Evolutionary conservation across 2,329 filamentous ascomycete species (phyloP), one percentile per base, ranked within the genome.

Genomic region (Hypoxylon sp.): DNA sequence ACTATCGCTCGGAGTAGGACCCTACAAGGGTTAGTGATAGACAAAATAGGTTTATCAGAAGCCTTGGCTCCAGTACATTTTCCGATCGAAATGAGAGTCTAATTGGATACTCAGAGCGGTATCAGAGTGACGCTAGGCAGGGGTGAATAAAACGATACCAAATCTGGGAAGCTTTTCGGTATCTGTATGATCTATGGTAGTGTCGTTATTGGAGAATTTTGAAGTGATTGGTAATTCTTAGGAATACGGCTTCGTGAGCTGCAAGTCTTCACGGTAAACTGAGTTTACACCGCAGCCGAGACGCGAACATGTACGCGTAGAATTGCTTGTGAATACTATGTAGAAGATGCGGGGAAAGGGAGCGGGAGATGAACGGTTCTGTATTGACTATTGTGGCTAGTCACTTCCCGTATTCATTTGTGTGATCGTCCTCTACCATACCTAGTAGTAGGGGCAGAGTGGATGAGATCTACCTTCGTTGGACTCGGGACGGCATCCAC

Each of bases 341-440:
- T n/a, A 2, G 38, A 7, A 10, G 17, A 43, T 43, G 17, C 17
- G 38, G 38, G 38, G 36, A 17, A 41, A n/a, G 36, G 36, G 5
- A n/a, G n/a, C 14, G 14, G 36, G 36, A 41, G 36, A 41, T 41
- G 36, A 41, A 19, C 36, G 36, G 36, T 41, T 41, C n/a, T 41
- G 36, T 41, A 41, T 17, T 43, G 38, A 19, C 38, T 19, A 19
- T 17, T 43, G 9, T 5, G 4, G 38, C 19, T 43, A 43, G 17
- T 21, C 2, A 41, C 38, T 17, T 17, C 10, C 6, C 7, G n/a
- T 41, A 43, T 2, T 11, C 17, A 11, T 9, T 43, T 21, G 9
- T 17, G 17, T 17, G 17, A 43, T 19, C 7, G 17, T n/a, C 36
- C n/a, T 41, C n/a, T 41, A 17, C n/a, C n/a, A n/a, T n/a, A n/a